Percentiles rank a stretch among this genome's conserved stretches.
Conservation (phyloP, 2,329 filamentous ascomycete species). For the Alternaria incomplexa region DNA sequence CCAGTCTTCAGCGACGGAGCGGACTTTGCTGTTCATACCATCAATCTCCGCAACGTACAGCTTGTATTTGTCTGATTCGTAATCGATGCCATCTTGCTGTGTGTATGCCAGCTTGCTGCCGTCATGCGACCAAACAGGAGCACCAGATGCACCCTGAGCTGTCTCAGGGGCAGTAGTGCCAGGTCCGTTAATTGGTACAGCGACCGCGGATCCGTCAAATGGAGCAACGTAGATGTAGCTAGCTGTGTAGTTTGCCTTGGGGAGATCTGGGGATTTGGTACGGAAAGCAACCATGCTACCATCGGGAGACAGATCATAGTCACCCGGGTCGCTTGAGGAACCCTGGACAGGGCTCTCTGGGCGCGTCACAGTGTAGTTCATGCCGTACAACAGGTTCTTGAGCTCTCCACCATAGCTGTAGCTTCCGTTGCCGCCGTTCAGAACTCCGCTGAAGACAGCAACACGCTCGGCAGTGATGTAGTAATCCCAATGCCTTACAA, state of each 20-base stretch:
- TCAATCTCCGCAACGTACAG: slow-evolving; percentile 45
- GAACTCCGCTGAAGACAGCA: slow-evolving; percentile 73
- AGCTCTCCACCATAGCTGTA: slow-evolving; percentile 36
- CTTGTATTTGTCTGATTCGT: slow-evolving; percentile 79
- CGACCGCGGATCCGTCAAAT: slow-evolving; percentile 63
- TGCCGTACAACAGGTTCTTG: slow-evolving; percentile 65
- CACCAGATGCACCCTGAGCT: slow-evolving; percentile 67
- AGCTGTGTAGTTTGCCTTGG: slow-evolving; percentile 78
- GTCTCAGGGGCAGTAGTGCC: slow-evolving; percentile 38
- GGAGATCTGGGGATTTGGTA: slow-evolving; percentile 73
- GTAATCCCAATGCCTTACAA: slow-evolving; percentile 81
- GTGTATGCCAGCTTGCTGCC: slow-evolving; percentile 79
- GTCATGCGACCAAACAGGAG: slow-evolving; percentile 76
- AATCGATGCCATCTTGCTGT: slow-evolving; percentile 66
- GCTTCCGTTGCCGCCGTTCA: slow-evolving; percentile 51
- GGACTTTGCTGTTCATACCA: slow-evolving; percentile 33
- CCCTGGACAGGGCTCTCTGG: slow-evolving; percentile 70
- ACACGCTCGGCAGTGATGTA: slow-evolving; percentile 73
- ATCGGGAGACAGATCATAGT: slow-evolving; percentile 74
- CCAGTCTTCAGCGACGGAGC: slow-evolving; percentile 41
- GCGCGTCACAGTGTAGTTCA: slow-evolving; percentile 58
- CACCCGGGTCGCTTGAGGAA: slow-evolving; percentile 76
- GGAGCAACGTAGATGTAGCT: slow-evolving; percentile 80
- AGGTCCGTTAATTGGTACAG: slow-evolving; percentile 42
- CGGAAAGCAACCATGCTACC: slow-evolving; percentile 73